A percentile compares a stretch with the other conserved stretches of the same genome.
phyloP scores from a whole-genome alignment of 345 rosid species.

The Acer negundo region DNA sequence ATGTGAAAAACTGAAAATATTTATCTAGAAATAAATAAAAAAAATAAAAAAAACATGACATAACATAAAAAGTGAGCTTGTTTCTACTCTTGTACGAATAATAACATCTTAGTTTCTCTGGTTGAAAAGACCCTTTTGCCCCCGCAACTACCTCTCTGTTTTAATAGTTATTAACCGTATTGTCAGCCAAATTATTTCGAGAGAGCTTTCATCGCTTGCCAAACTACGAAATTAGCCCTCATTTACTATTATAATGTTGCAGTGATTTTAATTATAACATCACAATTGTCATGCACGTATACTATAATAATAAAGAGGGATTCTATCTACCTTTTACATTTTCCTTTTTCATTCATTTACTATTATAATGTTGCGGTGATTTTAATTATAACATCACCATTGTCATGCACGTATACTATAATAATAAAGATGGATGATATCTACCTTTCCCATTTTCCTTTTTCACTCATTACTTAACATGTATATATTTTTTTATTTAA shows the following conservation, averaged over 20 bases:
- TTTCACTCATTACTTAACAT: too few relatives aligned
- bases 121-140: conserved; percentile 33
- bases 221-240: background rate
- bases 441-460: too few relatives aligned
- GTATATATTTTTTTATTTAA: too few relatives aligned
- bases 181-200: background rate
- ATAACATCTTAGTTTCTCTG: background rate
- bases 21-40: conserved; percentile 9
- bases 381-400: too few relatives aligned
- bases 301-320: too few relatives aligned
- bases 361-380: too few relatives aligned
- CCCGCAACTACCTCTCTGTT: conserved; percentile 19
- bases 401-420: too few relatives aligned
- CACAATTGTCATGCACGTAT: too few relatives aligned
- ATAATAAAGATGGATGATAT: too few relatives aligned
- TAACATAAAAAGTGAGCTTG: background rate
- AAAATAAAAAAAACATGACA: background rate
- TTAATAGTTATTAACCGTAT: conserved; percentile 26
- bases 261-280: background rate
- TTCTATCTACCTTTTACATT: too few relatives aligned
- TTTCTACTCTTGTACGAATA: background rate
- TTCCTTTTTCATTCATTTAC: too few relatives aligned
- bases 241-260: background rate
- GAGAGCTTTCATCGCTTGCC: background rate
- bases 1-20: conserved; percentile 29